A percentile compares a stretch with the other conserved stretches of the same genome.
phyloP scores from a whole-genome alignment of 1,284 basidiomycete species.

The Kalmanozyma brasiliensis region DNA sequence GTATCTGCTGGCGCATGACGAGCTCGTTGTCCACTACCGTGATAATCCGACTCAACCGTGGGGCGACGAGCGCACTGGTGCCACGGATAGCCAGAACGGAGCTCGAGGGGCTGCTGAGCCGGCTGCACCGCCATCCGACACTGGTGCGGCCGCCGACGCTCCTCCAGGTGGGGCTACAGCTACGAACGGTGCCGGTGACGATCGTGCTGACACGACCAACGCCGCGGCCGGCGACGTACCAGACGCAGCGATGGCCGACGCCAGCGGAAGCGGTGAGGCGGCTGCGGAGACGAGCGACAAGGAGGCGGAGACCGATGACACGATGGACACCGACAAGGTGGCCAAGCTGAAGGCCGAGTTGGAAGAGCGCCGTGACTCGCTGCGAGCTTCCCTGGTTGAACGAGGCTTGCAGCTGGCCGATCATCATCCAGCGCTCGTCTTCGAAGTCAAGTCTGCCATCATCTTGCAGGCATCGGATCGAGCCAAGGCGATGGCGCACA shows the following conservation, averaged over 20 bases:
- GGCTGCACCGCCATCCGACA: slow-evolving; percentile 45
- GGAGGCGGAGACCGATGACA: slow-evolving; percentile 17
- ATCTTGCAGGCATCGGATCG: slow-evolving; percentile 44
- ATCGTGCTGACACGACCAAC: slow-evolving; percentile 23
- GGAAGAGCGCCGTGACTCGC: slow-evolving; percentile 68
- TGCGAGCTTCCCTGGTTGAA: slow-evolving; percentile 66
- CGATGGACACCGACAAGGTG: slow-evolving; percentile 35
- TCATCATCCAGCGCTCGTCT: slow-evolving; percentile 84
- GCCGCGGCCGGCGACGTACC: slow-evolving; percentile 33
- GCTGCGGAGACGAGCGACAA: slow-evolving; percentile 2
- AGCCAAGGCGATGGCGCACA: slow-evolving; percentile 18
- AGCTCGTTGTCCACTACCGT: slow-evolving; percentile 45
- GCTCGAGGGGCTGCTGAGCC: slow-evolving; percentile 13
- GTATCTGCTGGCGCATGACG: slow-evolving; percentile 75
- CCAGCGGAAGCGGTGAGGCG: slow-evolving; percentile 2
- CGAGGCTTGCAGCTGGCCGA: slow-evolving; percentile 79
- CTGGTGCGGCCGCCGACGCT: slow-evolving; percentile 67
- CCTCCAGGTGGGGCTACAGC: slow-evolving; percentile 11
- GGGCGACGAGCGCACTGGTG: slow-evolving; percentile 17
- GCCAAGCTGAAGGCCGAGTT: slow-evolving; percentile 34
- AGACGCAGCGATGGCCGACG: slow-evolving; percentile 39
- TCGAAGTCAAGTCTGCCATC: slow-evolving; percentile 75
- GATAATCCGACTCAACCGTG: slow-evolving; percentile 44
- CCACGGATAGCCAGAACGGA: slow-evolving; percentile 1
- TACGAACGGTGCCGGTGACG: slow-evolving; percentile 38